phyloP scores from a whole-genome alignment of 1,139 yeast genomes.

The Pichia sp. region DNA sequence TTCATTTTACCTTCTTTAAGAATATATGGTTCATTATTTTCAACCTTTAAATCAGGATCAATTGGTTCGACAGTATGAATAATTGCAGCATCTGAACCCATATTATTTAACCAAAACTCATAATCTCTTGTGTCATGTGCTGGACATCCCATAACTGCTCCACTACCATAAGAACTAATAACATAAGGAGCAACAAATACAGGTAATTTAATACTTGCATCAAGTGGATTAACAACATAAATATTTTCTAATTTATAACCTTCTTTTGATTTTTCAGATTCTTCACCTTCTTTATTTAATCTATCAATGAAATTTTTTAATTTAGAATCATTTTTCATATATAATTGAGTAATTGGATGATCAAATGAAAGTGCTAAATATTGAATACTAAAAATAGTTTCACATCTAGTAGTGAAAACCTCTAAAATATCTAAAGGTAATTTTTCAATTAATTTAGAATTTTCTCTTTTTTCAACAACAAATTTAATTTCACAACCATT shows the following conservation, averaged over 20 bases:
- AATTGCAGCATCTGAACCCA: conserved; percentile 37
- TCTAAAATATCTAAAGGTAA: conserved; percentile 30
- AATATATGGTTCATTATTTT: conserved; percentile 41
- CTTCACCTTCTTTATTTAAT: conserved; percentile 32
- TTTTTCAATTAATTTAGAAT: conserved; percentile 8
- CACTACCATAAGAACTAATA: conserved; percentile 71
- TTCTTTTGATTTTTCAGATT: conserved; percentile 37
- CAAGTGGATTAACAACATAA: conserved; percentile 57
- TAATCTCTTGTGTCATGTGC: conserved; percentile 83
- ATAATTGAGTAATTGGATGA: conserved; percentile 52
- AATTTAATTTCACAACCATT: conserved; percentile 68
- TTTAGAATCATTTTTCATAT: conserved; percentile 33
- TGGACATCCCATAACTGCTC: conserved; percentile 98
- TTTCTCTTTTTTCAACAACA: conserved; percentile 11
- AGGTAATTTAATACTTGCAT: conserved; percentile 43
- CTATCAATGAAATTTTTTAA: conserved; percentile 42
- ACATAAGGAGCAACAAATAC: conserved; percentile 91
- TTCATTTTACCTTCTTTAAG: conserved; percentile 50
- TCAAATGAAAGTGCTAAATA: conserved; percentile 70
- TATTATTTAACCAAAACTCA: conserved; percentile 68
- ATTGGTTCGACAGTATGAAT: conserved; percentile 41
- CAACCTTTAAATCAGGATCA: conserved; percentile 27
- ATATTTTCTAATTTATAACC: conserved; percentile 52
- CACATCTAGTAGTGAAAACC: conserved; percentile 85
- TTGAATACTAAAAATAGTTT: conserved; percentile 77